Base-by-base conservation (phyloP, 2,329 filamentous ascomycete genomes). In the Fusarium nelsonii region DNA sequence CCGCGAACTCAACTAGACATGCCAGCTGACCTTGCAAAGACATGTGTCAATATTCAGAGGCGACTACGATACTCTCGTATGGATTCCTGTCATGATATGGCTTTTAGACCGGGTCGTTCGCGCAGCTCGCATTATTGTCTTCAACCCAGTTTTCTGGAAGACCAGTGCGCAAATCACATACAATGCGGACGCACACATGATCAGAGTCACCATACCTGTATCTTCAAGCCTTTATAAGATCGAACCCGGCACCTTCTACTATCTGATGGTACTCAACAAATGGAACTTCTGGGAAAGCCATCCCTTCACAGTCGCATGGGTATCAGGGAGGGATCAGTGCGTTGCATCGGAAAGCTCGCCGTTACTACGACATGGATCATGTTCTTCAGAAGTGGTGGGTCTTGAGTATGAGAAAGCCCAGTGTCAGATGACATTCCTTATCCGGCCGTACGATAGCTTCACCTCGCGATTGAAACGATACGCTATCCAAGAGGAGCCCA, bases 41-140 rank as follows among this genome's bases (percentile, higher is more conserved):
- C 79, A 89, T 69, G 77, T 87, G 55, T 78, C 86, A 15, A 84
- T 87, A 18, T 87, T 87, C 63, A 75, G 77, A 8, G 82, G 81
- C 26, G 75, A 81, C 44, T 88, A 82, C 60, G 82, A 87, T 67
- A 74, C 15, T 74, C 36, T 63, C 0, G 20, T 63, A 0, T 63
- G 58, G 60, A 10, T 49, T 12, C 58, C 60, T 6, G 43, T 11
- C 23, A 2, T 39, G 0, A 23, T 57, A 15, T 63, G 60, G 60
- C n/a, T 63, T 1, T 16, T 63, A 1, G 60, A 63, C 4, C 37
- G 60, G 2, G 0, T 26, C 5, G 3, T 39, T n/a, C 58, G 60
- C 0, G 37, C n/a, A 3, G 9, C 26, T 18, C 37, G 60, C 4
- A 44, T 63, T 4, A 4, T 63, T 3, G 32, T 28, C 12, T 63